phyloP scores from a whole-genome alignment of 495 filamentous ascomycete species.

The Geoglossum glabrum region DNA sequence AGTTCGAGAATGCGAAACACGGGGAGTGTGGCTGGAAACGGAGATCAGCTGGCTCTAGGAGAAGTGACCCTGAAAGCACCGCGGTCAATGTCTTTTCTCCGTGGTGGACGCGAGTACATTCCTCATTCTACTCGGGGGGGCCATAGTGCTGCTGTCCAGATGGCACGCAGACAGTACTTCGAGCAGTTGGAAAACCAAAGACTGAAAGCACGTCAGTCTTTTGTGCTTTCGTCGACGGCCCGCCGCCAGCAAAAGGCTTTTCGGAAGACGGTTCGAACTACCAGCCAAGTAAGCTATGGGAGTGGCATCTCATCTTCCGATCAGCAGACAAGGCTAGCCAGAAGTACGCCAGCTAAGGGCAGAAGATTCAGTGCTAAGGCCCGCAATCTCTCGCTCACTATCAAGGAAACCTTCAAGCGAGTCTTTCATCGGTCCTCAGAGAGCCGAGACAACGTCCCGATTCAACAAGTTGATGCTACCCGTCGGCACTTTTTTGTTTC shows the following conservation, averaged over 20 bases:
- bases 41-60: background rate
- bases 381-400: constrained; percentile 35
- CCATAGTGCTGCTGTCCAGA: constrained; percentile 27
- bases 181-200: constrained; percentile 18
- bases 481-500: constrained; percentile 23
- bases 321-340: constrained; percentile 5
- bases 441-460: constrained; percentile 21
- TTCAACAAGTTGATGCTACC: constrained; percentile 29
- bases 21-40: background rate
- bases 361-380: constrained; percentile 29
- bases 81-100: constrained; percentile 7
- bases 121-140: constrained; percentile 9
- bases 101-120: constrained; percentile 5
- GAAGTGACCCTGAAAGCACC: background rate
- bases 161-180: constrained; percentile 28
- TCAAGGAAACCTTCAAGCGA: constrained; percentile 40
- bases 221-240: constrained; percentile 24
- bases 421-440: constrained; percentile 33
- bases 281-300: constrained; percentile 22
- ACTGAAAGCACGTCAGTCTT: constrained; percentile 24
- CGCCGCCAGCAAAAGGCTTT: constrained; percentile 32
- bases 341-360: constrained; percentile 15
- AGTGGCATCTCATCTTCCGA: constrained; percentile 12
- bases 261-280: constrained; percentile 37
- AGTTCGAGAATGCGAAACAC: background rate